Conservation (phyloP, 1,139 yeast species). For the Hanseniaspora sp. region DNA sequence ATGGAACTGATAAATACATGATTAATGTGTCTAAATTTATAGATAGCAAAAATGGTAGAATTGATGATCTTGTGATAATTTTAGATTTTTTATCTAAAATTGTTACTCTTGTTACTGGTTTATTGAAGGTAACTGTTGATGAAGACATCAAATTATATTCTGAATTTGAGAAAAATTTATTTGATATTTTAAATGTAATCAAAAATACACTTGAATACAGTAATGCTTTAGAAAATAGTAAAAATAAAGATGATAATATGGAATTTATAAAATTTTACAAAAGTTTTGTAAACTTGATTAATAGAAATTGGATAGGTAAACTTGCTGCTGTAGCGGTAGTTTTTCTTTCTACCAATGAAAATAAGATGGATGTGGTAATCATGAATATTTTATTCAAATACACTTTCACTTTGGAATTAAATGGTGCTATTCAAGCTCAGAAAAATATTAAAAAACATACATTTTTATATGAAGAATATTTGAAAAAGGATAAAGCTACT, state of each 20-base stretch:
- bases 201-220: background rate
- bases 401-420: background rate
- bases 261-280: background rate
- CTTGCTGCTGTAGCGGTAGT: background rate
- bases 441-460: background rate
- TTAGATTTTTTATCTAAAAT: conserved; percentile 3
- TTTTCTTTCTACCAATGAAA: background rate
- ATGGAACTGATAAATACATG: background rate
- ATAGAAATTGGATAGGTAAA: background rate
- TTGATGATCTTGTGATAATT: background rate
- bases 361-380: background rate
- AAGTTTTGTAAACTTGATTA: background rate
- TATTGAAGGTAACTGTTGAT: background rate
- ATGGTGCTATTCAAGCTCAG: conserved; percentile 1
- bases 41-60: background rate
- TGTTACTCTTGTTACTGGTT: background rate
- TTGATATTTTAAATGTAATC: background rate
- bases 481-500: background rate
- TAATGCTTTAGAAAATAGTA: background rate
- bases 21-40: background rate
- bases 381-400: background rate
- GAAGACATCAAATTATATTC: background rate
- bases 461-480: background rate
- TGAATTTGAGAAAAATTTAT: background rate
- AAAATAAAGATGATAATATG: background rate